A percentile compares a stretch with the other conserved stretches of the same genome.
Evolutionary conservation across 495 filamentous ascomycete species (phyloP).

Genomic region (Astrothelium macrocarpum): DNA sequence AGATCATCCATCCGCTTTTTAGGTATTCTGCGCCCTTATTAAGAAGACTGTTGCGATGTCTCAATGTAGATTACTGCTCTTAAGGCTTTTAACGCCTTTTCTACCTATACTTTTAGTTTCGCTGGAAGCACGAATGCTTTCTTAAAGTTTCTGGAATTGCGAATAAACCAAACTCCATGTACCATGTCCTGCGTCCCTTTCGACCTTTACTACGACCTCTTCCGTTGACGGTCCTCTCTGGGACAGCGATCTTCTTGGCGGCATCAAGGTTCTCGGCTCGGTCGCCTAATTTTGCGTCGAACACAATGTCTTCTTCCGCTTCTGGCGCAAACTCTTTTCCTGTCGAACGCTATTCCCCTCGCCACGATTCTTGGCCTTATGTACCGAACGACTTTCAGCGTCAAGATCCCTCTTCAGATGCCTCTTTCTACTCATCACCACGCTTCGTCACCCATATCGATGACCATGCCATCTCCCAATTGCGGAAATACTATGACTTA

Average conservation of each 20-base stretch:
- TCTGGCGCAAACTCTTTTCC: slow-evolving; percentile 12
- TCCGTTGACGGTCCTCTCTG: not conserved
- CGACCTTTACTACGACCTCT: not conserved
- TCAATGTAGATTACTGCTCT: not conserved
- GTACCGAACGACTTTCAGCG: slow-evolving; percentile 27
- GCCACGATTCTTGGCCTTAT: slow-evolving; percentile 29
- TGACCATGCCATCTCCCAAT: slow-evolving; percentile 32
- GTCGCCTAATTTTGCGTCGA: not conserved
- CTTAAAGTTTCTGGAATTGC: not conserved
- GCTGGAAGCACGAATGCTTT: too few relatives aligned
- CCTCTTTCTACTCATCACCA: slow-evolving; percentile 34
- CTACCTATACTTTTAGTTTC: not conserved
- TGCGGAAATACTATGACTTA: slow-evolving; percentile 32
- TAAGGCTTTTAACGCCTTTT: not conserved
- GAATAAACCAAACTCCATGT: slow-evolving; percentile 1
- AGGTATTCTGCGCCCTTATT: not conserved
- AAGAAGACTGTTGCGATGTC: not conserved
- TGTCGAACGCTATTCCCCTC: slow-evolving; percentile 20
- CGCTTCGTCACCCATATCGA: slow-evolving; percentile 43
- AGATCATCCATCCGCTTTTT: not conserved
- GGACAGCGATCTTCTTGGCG: not conserved
- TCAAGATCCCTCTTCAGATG: slow-evolving; percentile 31
- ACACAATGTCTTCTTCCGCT: not conserved
- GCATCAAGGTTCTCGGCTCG: not conserved
- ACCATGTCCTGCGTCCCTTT: not conserved